Base-by-base conservation (phyloP, 1,284 basidiomycete genomes). In the Mycena sp. region DNA sequence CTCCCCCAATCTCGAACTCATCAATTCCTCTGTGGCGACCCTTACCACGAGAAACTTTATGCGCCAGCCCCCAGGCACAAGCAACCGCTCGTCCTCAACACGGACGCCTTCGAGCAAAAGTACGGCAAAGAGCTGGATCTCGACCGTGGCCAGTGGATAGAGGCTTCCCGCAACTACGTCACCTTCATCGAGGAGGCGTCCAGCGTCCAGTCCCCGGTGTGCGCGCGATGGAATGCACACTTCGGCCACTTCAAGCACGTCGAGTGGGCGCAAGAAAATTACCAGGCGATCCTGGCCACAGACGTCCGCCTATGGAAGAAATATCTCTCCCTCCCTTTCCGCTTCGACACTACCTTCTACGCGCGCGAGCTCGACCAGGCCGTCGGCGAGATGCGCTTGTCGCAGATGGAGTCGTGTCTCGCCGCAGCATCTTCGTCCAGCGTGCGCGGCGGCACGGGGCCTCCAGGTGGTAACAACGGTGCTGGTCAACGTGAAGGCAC, bases 221-320 rank as follows among this genome's bases (percentile, higher is more conserved):
- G 9, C 1, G 6, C 11, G 0, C 29, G 43, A 14, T 49, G 58
- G 50, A 12, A 46, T 17, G 0, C 16, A 2, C 49, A 48, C 16
- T 60, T 60, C 43, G 58, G 25, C 1, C 40, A n/a, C 26, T 46
- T 60, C 5, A 19, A 17, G 2, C 4, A 28, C 0, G n/a, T 14
- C 0, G 19, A 29, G 4, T 7, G 40, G 6, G 25, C 41, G 4
- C 41, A 40, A 14, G 3, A 11, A 5, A 23, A 45, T 26, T 62
- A 53, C 41, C 19, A 25, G 1, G 62, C 58, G 1, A 51, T 61
- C 16, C 45, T 29, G 2, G 26, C 25, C 2, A 25, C 54, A 4
- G 63, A 67, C 40, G 59, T 67, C 14, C 17, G 0, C 1, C 32
- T 65, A 6, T 51, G 58, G 19, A 53, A 50, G 23, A 19, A n/a